These are phyloP conservation scores for Thielaviopsis musarum DNA, from an alignment of 2,329 filamentous ascomycete genomes.

Conservation along the genomic window DNA sequence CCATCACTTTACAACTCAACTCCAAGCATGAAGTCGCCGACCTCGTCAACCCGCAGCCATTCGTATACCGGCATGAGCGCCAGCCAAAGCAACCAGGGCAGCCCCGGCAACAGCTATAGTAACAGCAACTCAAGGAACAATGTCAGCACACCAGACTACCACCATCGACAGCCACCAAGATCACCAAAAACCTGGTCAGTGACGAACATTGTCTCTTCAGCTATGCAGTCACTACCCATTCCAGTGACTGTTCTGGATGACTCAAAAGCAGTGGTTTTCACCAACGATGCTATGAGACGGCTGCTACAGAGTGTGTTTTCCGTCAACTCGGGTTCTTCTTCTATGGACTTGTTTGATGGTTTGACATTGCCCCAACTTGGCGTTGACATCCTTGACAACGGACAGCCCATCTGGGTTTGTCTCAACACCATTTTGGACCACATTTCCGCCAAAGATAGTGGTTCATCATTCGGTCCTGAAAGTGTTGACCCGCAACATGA, in stretches of 20 bases:
- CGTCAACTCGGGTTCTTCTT: not conserved
- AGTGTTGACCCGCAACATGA: not conserved
- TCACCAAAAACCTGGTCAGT: not conserved
- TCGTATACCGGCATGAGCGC: not conserved
- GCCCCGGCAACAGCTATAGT: not conserved
- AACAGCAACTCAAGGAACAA: not conserved
- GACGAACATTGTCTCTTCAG: conserved; percentile 31
- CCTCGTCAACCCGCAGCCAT: not conserved
- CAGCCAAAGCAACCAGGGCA: not conserved
- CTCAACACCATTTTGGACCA: conserved; percentile 43
- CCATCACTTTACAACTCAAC: not conserved
- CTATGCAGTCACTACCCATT: conserved; percentile 58
- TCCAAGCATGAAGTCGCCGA: not conserved
- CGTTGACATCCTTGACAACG: conserved; percentile 56
- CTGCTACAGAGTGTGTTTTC: conserved; percentile 26
- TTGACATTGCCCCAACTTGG: conserved; percentile 47
- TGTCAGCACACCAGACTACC: not conserved
- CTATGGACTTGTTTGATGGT: not conserved
- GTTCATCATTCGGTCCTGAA: not conserved
- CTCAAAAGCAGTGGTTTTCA: conserved; percentile 52
- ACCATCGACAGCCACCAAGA: not conserved
- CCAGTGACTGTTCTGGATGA: conserved; percentile 53
- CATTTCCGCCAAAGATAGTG: conserved; percentile 20
- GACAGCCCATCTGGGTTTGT: conserved; percentile 39
- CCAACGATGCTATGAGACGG: conserved; percentile 59